Conservation (phyloP, 2,329 filamentous ascomycete species). For the Tympanopsis confertula region DNA sequence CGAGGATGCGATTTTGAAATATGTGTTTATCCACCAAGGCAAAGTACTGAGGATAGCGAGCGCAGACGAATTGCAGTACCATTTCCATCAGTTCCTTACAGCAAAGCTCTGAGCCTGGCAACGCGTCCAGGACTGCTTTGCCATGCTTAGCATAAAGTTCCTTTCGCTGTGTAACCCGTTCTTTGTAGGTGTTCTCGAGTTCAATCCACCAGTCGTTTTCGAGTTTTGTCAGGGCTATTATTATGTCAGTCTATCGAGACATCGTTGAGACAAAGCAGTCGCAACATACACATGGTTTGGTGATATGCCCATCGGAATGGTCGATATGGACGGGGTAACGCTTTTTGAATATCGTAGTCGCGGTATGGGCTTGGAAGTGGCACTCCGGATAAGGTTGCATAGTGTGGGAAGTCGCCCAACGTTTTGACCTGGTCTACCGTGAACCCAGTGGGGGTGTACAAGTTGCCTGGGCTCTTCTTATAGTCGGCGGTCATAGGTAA, state of each 20-base stretch:
- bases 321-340: slow-evolving; percentile 63
- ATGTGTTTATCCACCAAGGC: slow-evolving; percentile 38
- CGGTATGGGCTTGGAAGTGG: slow-evolving; percentile 53
- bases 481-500: slow-evolving; percentile 29
- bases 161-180: slow-evolving; percentile 58
- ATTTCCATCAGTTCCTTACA: slow-evolving; percentile 86
- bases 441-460: slow-evolving; percentile 57
- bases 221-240: slow-evolving; percentile 61
- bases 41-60: slow-evolving; percentile 69
- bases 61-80: slow-evolving; percentile 66
- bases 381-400: slow-evolving; percentile 63
- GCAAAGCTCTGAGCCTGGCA: slow-evolving; percentile 67
- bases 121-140: slow-evolving; percentile 47
- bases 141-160: slow-evolving; percentile 53
- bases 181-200: slow-evolving; percentile 61
- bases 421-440: slow-evolving; percentile 57
- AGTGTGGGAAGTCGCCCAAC: slow-evolving; percentile 70
- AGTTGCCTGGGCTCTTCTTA: slow-evolving; percentile 16
- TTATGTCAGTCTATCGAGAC: slow-evolving; percentile 3
- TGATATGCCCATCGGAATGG: slow-evolving; percentile 78
- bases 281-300: slow-evolving; percentile 73
- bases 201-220: slow-evolving; percentile 85
- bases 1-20: slow-evolving; percentile 60
- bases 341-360: slow-evolving; percentile 58
- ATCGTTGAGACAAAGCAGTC: slow-evolving; percentile 1